Percentiles rank a stretch among this genome's conserved stretches.
Evolutionary conservation across 2,329 filamentous ascomycete species (phyloP).

Genomic region (Cytospora mali): DNA sequence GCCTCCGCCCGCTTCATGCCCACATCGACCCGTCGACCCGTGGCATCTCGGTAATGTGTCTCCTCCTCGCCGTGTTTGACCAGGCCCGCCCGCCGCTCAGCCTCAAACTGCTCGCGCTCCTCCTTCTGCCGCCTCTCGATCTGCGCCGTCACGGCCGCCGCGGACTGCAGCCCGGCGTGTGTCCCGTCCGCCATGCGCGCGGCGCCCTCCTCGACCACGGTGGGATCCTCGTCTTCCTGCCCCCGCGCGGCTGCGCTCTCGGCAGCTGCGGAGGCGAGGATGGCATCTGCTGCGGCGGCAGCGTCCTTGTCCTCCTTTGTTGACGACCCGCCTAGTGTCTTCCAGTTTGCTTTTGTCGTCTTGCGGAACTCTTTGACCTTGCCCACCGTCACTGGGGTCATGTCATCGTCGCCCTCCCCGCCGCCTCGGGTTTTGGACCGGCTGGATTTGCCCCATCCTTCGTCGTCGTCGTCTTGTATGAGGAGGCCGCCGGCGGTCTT

Average conservation of each 20-base stretch:
- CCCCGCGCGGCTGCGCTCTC: slow-evolving; percentile 60
- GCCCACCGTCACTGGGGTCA: slow-evolving; percentile 52
- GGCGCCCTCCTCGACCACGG: slow-evolving; percentile 48
- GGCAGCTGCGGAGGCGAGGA: slow-evolving; percentile 71
- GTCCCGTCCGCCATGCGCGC: slow-evolving; percentile 83
- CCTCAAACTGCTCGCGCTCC: slow-evolving; percentile 39
- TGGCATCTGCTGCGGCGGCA: slow-evolving; percentile 73
- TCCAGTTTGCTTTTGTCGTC: slow-evolving; percentile 81
- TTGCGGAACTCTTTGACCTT: slow-evolving; percentile 68
- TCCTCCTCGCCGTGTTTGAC: slow-evolving; percentile 56
- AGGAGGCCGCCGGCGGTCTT: slow-evolving; percentile 52
- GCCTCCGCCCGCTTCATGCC: slow-evolving; percentile 88
- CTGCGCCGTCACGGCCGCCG: slow-evolving; percentile 73
- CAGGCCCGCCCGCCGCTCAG: slow-evolving; percentile 39
- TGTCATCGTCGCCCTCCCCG: slow-evolving; percentile 54
- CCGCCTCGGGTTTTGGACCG: slow-evolving; percentile 44
- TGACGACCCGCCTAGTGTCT: slow-evolving; percentile 53
- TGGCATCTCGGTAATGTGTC: slow-evolving; percentile 94
- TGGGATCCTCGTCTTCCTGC: slow-evolving; percentile 53
- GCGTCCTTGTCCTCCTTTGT: slow-evolving; percentile 43
- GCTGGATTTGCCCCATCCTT: slow-evolving; percentile 45
- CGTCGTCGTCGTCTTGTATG: slow-evolving; percentile 67
- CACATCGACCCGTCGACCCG: slow-evolving; percentile 90
- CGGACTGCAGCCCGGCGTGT: slow-evolving; percentile 83
- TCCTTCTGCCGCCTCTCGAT: slow-evolving; percentile 57